Percentiles rank a stretch among this genome's conserved stretches.
These are phyloP conservation scores for Corchorus olitorius DNA, from an alignment of 345 rosid species.

Conservation along the genomic window DNA sequence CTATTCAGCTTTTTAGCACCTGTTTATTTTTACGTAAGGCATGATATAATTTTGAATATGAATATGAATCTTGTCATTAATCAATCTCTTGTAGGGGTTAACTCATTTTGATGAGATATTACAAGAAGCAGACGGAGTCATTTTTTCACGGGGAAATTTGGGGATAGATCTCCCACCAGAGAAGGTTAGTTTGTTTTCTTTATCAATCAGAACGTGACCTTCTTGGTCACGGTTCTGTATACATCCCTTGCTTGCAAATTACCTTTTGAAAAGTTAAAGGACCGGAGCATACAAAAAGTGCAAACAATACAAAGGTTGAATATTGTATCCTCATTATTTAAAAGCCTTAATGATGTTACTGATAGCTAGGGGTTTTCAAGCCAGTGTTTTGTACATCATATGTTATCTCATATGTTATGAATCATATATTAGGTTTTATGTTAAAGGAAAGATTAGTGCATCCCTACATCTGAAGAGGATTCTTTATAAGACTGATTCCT, in stretches of 20 bases:
- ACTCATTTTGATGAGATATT: slow-evolving; percentile 73
- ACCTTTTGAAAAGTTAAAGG: background rate
- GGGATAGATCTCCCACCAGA: slow-evolving; percentile 80
- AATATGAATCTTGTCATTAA: background rate
- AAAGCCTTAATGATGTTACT: background rate
- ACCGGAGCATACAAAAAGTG: background rate
- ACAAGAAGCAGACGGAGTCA: slow-evolving; percentile 70
- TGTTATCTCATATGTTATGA: background rate
- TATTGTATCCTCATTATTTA: background rate
- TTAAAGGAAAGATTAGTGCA: background rate
- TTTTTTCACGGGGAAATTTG: slow-evolving; percentile 71
- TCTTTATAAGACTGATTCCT: background rate
- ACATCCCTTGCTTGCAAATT: background rate
- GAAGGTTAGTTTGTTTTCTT: slow-evolving; percentile 44
- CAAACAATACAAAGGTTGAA: background rate
- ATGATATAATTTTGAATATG: slow-evolving; percentile 17
- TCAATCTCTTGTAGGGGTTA: slow-evolving; percentile 44
- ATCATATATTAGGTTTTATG: background rate
- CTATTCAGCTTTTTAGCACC: background rate
- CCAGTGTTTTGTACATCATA: background rate
- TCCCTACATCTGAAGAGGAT: background rate
- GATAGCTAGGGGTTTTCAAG: background rate
- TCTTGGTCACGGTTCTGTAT: background rate
- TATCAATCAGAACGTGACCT: background rate
- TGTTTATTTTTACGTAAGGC: background rate